Conservation (phyloP, 2,329 filamentous ascomycete species). For the Aureobasidium mangrovei region DNA sequence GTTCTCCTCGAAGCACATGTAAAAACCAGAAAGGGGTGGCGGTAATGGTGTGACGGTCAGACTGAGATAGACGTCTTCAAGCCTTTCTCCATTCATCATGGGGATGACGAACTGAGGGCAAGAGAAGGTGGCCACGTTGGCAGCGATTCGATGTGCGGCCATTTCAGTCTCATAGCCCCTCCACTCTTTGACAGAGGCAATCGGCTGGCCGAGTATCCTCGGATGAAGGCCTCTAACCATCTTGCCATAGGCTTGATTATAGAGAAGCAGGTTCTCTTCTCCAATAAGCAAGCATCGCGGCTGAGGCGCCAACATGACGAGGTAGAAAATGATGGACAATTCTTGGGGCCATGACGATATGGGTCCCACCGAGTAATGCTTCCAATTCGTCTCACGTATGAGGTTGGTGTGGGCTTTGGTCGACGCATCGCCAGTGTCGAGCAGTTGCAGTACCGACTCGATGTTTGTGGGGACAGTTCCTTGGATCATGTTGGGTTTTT, state of each 20-base stretch:
- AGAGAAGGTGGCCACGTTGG: neutral
- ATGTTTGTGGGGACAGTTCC: neutral
- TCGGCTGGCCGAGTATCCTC: neutral
- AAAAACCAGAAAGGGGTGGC: neutral
- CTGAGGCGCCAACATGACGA: neutral
- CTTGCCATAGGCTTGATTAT: neutral
- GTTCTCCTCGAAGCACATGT: neutral
- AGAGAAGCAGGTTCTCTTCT: neutral
- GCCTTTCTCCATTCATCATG: neutral
- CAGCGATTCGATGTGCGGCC: neutral
- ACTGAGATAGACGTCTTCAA: neutral
- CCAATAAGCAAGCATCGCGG: neutral
- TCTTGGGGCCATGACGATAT: slow-evolving; percentile 2
- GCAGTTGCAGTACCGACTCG: neutral
- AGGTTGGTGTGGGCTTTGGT: neutral
- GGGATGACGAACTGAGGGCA: neutral
- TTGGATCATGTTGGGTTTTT: neutral
- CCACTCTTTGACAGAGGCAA: neutral
- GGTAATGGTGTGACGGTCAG: neutral
- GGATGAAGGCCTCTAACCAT: neutral
- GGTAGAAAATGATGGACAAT: neutral
- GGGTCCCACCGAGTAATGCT: neutral
- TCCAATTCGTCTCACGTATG: neutral
- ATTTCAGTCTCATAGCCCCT: neutral
- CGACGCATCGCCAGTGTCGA: neutral